These are phyloP conservation scores for Hygrocybe coccinea DNA, from an alignment of 768 basidiomycete species.

Conservation along the genomic window DNA sequence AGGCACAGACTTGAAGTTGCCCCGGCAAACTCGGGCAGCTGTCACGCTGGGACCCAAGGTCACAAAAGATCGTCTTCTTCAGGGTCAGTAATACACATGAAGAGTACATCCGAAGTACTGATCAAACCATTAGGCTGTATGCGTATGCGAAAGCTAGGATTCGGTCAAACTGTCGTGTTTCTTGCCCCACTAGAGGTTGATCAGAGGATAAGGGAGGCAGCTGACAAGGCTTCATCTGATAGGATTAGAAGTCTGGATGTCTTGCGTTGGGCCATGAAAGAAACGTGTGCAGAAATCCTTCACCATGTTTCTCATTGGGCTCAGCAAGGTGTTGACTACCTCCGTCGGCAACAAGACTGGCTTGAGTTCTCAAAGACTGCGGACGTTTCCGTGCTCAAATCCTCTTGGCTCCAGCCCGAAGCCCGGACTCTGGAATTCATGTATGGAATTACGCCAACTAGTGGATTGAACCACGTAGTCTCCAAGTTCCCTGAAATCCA, in stretches of 20 bases:
- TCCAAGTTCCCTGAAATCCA: slow-evolving; percentile 18
- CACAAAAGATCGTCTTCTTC: slow-evolving; percentile 48
- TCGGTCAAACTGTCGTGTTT: slow-evolving; percentile 45
- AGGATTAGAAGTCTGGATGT: slow-evolving; percentile 29
- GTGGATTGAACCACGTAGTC: slow-evolving; percentile 3
- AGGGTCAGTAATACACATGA: slow-evolving; percentile 33
- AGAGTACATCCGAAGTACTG: neutral
- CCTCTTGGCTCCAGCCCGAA: slow-evolving; percentile 38
- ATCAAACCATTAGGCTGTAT: slow-evolving; percentile 40
- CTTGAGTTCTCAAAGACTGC: slow-evolving; percentile 3
- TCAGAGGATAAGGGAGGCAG: slow-evolving; percentile 29
- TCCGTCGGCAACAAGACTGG: slow-evolving; percentile 23
- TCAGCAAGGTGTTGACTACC: slow-evolving; percentile 34
- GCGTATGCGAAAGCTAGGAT: slow-evolving; percentile 48
- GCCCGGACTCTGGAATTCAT: slow-evolving; percentile 34
- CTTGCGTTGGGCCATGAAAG: slow-evolving; percentile 40
- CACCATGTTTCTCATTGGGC: slow-evolving; percentile 39
- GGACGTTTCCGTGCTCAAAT: slow-evolving; percentile 9
- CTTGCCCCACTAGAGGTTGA: slow-evolving; percentile 43
- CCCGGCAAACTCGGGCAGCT: slow-evolving; percentile 28
- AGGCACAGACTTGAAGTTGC: slow-evolving; percentile 52
- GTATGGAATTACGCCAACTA: slow-evolving; percentile 17
- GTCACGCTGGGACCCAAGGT: slow-evolving; percentile 49
- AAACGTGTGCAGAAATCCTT: slow-evolving; percentile 42
- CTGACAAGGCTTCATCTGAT: slow-evolving; percentile 9